phyloP scores from a whole-genome alignment of 352 stramenopile species.

The Globisporangium sylvaticum region DNA sequence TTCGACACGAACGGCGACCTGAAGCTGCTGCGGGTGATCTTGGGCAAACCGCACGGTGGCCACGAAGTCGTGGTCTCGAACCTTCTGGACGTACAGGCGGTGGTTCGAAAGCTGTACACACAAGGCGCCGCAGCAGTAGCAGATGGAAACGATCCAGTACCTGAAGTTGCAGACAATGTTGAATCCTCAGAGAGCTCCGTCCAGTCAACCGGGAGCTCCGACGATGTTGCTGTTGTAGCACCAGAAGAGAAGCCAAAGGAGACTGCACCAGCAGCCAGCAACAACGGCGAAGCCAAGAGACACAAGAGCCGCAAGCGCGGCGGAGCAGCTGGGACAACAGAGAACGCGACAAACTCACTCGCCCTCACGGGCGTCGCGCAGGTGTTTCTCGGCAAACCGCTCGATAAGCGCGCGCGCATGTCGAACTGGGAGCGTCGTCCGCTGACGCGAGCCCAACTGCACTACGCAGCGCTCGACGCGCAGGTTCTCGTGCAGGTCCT shows the following conservation, averaged over 20 bases:
- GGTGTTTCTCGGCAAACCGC: conserved; percentile 51
- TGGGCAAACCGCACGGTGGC: conserved; percentile 19
- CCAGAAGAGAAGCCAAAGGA: not conserved
- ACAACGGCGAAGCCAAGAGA: conserved; percentile 10
- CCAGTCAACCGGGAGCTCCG: conserved; percentile 5
- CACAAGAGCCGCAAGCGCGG: not conserved
- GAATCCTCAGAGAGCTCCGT: conserved; percentile 4
- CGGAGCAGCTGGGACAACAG: conserved; percentile 22
- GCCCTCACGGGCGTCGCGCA: conserved; percentile 50
- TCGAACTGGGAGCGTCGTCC: conserved; percentile 74
- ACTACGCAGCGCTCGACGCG: conserved; percentile 73
- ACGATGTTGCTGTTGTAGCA: not conserved
- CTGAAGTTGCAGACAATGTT: conserved; percentile 5
- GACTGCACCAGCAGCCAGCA: not conserved
- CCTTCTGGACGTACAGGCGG: conserved; percentile 52
- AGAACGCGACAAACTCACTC: conserved; percentile 17
- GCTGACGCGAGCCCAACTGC: conserved; percentile 55
- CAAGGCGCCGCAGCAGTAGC: not conserved
- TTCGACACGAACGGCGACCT: conserved; percentile 72
- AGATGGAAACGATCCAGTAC: not conserved
- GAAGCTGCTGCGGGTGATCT: conserved; percentile 44
- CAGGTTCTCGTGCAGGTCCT: conserved; percentile 62
- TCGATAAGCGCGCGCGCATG: conserved; percentile 73
- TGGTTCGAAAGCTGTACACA: conserved; percentile 33
- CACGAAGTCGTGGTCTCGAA: conserved; percentile 36